Conservation (phyloP, 768 basidiomycete species). For the Galerina sulciceps region DNA sequence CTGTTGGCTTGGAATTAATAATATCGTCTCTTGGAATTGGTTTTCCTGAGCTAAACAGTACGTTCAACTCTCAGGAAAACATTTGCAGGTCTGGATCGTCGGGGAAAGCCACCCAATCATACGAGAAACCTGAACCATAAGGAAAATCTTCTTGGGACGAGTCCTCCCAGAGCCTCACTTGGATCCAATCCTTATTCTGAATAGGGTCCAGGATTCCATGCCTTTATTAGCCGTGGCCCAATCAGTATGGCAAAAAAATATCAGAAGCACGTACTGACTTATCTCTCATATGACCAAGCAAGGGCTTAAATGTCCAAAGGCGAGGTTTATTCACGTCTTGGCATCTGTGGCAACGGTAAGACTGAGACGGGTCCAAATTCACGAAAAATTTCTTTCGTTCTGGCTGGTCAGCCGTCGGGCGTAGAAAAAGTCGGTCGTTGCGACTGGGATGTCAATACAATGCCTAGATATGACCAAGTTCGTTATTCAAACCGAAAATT, state of each 20-base stretch:
- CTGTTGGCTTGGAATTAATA: too few species aligned
- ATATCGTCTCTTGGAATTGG: background rate
- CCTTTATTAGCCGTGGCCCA: background rate
- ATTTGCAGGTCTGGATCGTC: too few species aligned
- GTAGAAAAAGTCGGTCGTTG: background rate
- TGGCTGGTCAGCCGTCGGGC: background rate
- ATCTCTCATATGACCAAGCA: background rate
- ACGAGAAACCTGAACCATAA: too few species aligned
- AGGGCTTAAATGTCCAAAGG: background rate
- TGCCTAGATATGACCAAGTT: background rate
- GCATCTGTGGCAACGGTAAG: constrained; percentile 1
- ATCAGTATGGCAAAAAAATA: background rate
- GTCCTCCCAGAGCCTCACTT: background rate
- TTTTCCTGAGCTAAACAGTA: background rate
- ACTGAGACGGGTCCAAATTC: background rate
- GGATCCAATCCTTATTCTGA: background rate
- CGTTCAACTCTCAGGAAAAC: too few species aligned
- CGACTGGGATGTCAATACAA: background rate
- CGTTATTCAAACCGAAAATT: background rate
- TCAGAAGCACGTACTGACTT: background rate
- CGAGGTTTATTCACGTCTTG: background rate
- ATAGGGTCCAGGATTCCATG: background rate
- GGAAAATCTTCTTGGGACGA: background rate
- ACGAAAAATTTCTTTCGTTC: background rate
- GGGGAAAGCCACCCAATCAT: too few species aligned